Base-by-base conservation (phyloP, 225 moss, liverwort and hornwort genomes). In the Antitrichia curtipendula region DNA sequence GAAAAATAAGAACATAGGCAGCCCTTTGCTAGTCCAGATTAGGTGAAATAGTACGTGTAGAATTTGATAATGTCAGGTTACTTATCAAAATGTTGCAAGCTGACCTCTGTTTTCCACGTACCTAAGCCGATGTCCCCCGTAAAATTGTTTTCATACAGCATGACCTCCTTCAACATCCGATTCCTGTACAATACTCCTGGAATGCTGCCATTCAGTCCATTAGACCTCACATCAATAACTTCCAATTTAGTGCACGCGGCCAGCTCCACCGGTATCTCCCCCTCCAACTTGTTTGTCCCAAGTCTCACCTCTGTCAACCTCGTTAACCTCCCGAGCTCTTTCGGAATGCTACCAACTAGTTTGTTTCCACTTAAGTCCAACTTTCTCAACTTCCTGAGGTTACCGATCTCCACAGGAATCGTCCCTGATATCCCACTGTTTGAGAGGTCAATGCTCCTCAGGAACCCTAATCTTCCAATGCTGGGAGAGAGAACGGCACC, bases 141-240 rank as follows among this genome's bases (percentile, higher is more conserved):
- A 41, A 89, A 75, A 49, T 75, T 82, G 82, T 89, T 86, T 31
- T 19, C 43, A 18, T 82, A 57, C 49, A 86, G 75, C 23, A 10
- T 54, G 76, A 89, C 27, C 82, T 56, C 89, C 80, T 81, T 62
- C 29, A 89, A 29, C 52, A 32, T 68, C 22, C 81, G 75, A 22
- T 82, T 89, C 38, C 49, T 57, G 47, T 50, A 82, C 54, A 91
- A 32, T 29, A 58, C 77, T 17, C 12, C 52, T 24, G 89, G 89
- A 69, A 91, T 41, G 54, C 54, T 77, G 77, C 91, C 91, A 38
- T 66, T 91, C 61, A 91, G 53, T 32, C 54, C n/a, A 78, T 91
- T 91, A 9, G 43, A 16, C 43, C 36, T 86, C 58, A 72, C 54
- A 82, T 86, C 85, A 56, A 91, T 24, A 29, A 70, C 45, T 73